Conservation (phyloP, 208 protist genomes). For the Trypanosoma mega region DNA sequence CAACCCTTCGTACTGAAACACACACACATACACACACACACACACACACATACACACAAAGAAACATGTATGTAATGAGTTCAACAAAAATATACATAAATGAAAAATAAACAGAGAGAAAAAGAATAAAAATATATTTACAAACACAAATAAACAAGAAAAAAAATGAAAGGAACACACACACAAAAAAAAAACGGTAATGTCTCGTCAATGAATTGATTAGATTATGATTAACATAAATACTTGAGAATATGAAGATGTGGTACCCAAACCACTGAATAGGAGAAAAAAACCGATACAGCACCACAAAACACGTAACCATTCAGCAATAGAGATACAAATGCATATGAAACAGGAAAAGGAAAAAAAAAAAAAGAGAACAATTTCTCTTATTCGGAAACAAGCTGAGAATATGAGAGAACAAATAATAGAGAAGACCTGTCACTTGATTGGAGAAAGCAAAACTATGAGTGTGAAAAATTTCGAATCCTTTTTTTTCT, state of each 20-base stretch:
- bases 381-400: not conserved
- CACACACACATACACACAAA: not conserved
- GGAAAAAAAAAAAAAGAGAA: slow-evolving; percentile 23
- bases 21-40: not conserved
- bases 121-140: slow-evolving; percentile 11
- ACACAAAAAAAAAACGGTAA: slow-evolving; percentile 6
- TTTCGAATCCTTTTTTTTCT: not conserved
- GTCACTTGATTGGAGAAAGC: no score
- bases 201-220: no score
- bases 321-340: not conserved
- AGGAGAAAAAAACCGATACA: not conserved
- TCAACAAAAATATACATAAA: not conserved
- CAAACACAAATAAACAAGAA: slow-evolving; percentile 16
- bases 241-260: slow-evolving; percentile 7
- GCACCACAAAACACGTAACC: no score
- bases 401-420: no score
- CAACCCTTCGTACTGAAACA: no score
- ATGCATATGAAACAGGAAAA: slow-evolving; percentile 19
- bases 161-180: slow-evolving; percentile 6
- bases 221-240: slow-evolving; percentile 5
- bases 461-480: no score
- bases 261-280: slow-evolving; percentile 6
- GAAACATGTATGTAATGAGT: not conserved
- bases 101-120: slow-evolving; percentile 3
- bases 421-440: no score